Evolutionary conservation across 257 asterid genomes (phyloP).

Genomic region (Solanum gracilifrons): DNA sequence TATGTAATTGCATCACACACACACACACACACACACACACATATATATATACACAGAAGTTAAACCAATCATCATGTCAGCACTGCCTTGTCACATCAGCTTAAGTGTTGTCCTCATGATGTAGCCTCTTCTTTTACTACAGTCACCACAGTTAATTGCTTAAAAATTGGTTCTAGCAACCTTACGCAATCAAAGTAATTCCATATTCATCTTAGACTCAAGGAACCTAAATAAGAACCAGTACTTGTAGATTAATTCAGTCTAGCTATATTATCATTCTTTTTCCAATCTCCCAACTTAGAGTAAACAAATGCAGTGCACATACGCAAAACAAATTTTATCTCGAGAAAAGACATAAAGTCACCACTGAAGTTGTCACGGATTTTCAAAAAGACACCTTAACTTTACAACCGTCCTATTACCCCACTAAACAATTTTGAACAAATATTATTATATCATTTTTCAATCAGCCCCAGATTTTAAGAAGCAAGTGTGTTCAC

Average conservation of each 20-base stretch:
- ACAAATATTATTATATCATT: too few relatives aligned
- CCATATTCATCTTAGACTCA: background rate
- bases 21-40: background rate
- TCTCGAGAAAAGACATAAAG: background rate
- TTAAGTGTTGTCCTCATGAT: background rate
- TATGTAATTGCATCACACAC: background rate
- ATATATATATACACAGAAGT: background rate
- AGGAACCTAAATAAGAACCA: background rate
- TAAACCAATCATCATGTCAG: background rate
- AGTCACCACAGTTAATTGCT: background rate
- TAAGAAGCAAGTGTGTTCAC: too few relatives aligned
- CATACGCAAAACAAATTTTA: background rate
- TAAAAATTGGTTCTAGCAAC: background rate
- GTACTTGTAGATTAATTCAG: background rate
- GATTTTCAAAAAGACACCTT: too few relatives aligned
- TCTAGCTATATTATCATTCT: background rate
- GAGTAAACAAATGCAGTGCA: background rate
- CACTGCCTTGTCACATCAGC: background rate
- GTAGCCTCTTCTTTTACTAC: background rate
- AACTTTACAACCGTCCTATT: too few relatives aligned
- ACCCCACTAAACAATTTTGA: too few relatives aligned
- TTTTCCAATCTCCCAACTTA: background rate
- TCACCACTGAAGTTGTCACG: too few relatives aligned
- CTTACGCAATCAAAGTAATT: background rate
- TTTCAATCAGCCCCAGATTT: too few relatives aligned